Conservation (phyloP, 306 rosid species). For the Begonia masoniana region DNA sequence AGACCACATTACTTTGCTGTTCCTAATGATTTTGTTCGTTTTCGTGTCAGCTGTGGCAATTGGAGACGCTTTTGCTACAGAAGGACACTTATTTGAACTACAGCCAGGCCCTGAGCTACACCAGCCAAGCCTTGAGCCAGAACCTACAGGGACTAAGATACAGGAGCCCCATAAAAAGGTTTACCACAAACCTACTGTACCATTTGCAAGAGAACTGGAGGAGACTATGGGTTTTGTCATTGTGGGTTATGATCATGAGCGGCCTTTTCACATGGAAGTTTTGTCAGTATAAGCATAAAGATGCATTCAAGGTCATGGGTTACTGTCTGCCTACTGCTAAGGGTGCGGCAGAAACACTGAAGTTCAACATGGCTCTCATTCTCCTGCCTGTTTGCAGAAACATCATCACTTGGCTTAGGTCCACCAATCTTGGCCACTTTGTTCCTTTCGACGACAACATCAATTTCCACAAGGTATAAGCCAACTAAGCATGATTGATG, state of each 20-base stretch:
- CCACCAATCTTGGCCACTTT: conserved; percentile 46
- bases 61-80: conserved; percentile 88
- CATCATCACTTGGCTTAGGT: conserved; percentile 87
- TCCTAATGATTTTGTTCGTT: conserved; percentile 19
- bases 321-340: conserved; percentile 85
- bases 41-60: conserved; percentile 73
- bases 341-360: conserved; percentile 87
- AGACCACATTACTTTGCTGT: neutral
- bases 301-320: conserved; percentile 56
- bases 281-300: conserved; percentile 50
- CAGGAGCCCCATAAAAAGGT: conserved; percentile 53
- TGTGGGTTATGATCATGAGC: conserved; percentile 65
- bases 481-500: conserved; percentile 5
- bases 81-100: conserved; percentile 91
- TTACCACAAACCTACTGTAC: conserved; percentile 54
- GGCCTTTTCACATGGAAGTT: conserved; percentile 86
- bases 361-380: conserved; percentile 92
- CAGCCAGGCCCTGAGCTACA: conserved; percentile 97
- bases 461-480: conserved; percentile 89
- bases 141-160: conserved; percentile 81
- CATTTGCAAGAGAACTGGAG: conserved; percentile 87
- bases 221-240: conserved; percentile 72
- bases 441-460: conserved; percentile 96
- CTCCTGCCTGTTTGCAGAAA: conserved; percentile 92
- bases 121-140: conserved; percentile 98